Evolutionary conservation across 2,329 filamentous ascomycete genomes (phyloP).

Genomic region (Ophiocordyceps sinensis): DNA sequence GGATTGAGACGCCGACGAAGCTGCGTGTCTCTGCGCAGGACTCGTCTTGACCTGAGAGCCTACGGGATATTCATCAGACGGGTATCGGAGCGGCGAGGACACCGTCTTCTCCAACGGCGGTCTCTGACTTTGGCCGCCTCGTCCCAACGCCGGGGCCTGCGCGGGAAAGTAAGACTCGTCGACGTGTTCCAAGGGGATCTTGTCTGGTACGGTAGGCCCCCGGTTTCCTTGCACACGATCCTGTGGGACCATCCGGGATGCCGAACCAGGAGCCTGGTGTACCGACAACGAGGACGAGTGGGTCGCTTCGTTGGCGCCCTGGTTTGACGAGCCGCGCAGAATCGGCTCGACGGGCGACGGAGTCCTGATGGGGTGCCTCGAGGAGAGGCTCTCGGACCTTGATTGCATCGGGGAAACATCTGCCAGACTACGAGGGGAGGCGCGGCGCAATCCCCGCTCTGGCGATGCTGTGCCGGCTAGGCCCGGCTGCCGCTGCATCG

Average conservation of each 20-base stretch:
- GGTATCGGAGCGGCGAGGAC: not conserved
- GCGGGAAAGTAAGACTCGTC: constrained; percentile 1
- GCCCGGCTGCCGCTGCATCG: not conserved
- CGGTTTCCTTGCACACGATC: not conserved
- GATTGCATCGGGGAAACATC: constrained; percentile 4
- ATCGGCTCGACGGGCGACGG: constrained; percentile 5
- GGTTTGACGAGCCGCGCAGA: constrained; percentile 5
- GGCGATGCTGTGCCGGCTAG: not conserved
- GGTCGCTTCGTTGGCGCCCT: not conserved
- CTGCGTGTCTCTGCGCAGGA: not conserved
- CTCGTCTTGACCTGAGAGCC: not conserved
- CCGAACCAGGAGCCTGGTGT: not conserved
- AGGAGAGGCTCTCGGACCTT: constrained; percentile 6
- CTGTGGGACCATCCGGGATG: not conserved
- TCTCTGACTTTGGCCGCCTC: not conserved
- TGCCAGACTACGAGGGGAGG: not conserved
- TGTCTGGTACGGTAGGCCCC: constrained; percentile 3
- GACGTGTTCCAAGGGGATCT: not conserved
- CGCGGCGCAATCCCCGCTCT: constrained; percentile 1
- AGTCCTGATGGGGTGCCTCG: constrained; percentile 3
- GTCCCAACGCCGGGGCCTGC: not conserved
- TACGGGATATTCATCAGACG: constrained; percentile 1
- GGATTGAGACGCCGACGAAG: no score
- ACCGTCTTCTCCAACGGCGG: not conserved
- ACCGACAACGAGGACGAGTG: constrained; percentile 3